These are phyloP conservation scores for Dimocarpus longan DNA, from an alignment of 345 rosid species.

Conservation along the genomic window DNA sequence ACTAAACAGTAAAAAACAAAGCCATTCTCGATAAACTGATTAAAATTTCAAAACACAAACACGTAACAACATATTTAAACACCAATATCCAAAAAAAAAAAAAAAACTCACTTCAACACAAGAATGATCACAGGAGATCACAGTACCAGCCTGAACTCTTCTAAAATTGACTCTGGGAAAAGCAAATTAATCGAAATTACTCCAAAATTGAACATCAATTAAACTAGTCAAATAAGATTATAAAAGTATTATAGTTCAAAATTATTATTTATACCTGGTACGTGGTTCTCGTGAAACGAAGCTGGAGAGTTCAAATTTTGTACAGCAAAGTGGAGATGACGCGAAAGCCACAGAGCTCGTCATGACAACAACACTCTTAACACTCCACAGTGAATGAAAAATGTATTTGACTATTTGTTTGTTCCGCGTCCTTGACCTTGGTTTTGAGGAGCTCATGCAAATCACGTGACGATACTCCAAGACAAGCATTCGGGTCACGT, in stretches of 20 bases:
- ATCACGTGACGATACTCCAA: background rate
- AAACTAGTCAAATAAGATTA: background rate
- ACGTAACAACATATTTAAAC: background rate
- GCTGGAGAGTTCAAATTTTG: constrained; percentile 7
- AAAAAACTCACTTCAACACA: constrained; percentile 64
- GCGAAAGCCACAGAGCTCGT: constrained; percentile 22
- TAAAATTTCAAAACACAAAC: background rate
- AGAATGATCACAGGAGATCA: constrained; percentile 55
- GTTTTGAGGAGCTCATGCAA: background rate
- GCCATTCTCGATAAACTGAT: background rate
- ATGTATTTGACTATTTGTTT: background rate
- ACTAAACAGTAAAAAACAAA: background rate
- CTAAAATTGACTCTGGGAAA: constrained; percentile 37
- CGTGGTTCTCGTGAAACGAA: constrained; percentile 21
- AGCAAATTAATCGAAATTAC: background rate
- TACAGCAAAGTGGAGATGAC: constrained; percentile 14
- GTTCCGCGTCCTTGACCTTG: background rate
- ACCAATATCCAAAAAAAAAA: background rate
- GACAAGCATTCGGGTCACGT: background rate
- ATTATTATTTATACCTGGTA: constrained; percentile 24
- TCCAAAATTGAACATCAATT: background rate
- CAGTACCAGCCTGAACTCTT: constrained; percentile 21
- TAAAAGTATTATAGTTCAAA: background rate
- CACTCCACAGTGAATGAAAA: background rate
- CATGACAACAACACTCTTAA: constrained; percentile 10